phyloP scores from a whole-genome alignment of 768 basidiomycete species.

The Kondoa subrosea region DNA sequence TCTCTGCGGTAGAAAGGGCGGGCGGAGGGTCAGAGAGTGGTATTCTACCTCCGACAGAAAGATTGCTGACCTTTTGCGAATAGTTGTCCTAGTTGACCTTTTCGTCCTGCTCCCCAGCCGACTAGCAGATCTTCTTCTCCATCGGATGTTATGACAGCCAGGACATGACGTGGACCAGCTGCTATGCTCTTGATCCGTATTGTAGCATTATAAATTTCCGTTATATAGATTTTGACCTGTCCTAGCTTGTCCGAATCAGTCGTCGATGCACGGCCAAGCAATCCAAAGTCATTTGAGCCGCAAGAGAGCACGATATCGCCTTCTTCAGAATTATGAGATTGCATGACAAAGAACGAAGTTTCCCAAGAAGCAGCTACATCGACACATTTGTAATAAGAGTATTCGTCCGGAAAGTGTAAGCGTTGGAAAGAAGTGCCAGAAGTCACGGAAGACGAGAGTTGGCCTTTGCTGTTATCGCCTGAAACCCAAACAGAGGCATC shows the following conservation, averaged over 20 bases:
- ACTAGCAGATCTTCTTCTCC: slow-evolving; percentile 28
- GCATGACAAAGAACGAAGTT: slow-evolving; percentile 12
- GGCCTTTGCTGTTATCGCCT: neutral
- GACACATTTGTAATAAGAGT: neutral
- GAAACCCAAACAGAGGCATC: neutral
- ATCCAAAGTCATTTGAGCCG: slow-evolving; percentile 13
- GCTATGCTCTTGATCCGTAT: neutral
- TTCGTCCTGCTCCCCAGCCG: slow-evolving; percentile 73
- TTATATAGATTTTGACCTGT: neutral
- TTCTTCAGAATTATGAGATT: neutral
- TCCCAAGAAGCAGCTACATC: slow-evolving; percentile 15
- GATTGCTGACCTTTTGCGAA: neutral
- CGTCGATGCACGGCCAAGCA: slow-evolving; percentile 32
- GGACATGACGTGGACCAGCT: neutral
- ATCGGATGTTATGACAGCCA: neutral
- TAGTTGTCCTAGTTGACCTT: slow-evolving; percentile 61
- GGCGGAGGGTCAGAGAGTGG: neutral
- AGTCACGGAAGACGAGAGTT: slow-evolving; percentile 13
- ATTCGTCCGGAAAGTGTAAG: neutral
- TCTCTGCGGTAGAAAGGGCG: neutral
- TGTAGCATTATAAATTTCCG: neutral
- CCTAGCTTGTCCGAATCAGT: slow-evolving; percentile 32
- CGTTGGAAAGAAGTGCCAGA: neutral
- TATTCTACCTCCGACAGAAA: neutral
- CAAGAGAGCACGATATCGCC: neutral